Conservation (phyloP, 2,329 filamentous ascomycete genomes). For the Cercospora sesami region DNA sequence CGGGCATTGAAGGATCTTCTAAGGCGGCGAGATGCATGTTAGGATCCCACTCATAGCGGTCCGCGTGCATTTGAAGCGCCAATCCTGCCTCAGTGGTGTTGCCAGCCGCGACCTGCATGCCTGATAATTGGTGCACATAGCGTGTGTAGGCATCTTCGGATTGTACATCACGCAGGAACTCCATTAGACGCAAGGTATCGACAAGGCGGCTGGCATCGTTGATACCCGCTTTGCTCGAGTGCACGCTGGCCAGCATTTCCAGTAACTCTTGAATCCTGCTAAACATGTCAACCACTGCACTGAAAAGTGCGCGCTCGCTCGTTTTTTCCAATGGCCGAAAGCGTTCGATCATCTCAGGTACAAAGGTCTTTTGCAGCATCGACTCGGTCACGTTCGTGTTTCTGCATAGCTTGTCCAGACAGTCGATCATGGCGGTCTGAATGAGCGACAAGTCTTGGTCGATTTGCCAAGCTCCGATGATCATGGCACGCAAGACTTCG, state of each 20-base stretch:
- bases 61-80: constrained; percentile 84
- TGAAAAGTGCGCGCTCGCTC: constrained; percentile 71
- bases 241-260: constrained; percentile 85
- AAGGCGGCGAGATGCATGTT: constrained; percentile 65
- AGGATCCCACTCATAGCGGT: constrained; percentile 89
- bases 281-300: constrained; percentile 75
- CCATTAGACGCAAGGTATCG: constrained; percentile 87
- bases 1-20: constrained; percentile 72
- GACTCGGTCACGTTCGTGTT: constrained; percentile 75
- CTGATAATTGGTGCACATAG: constrained; percentile 88
- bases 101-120: constrained; percentile 70
- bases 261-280: constrained; percentile 85
- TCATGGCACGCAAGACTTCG: constrained; percentile 94
- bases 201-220: constrained; percentile 77
- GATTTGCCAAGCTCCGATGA: constrained; percentile 95
- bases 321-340: constrained; percentile 71
- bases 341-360: constrained; percentile 76
- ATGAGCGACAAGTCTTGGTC: constrained; percentile 89
- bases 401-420: constrained; percentile 85
- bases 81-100: constrained; percentile 87
- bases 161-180: constrained; percentile 93
- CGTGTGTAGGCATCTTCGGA: constrained; percentile 96
- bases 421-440: constrained; percentile 95
- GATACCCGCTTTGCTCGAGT: constrained; percentile 66
- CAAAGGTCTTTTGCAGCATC: constrained; percentile 87